Base-by-base conservation (phyloP, 495 filamentous ascomycete genomes). In the Tuber borchii region DNA sequence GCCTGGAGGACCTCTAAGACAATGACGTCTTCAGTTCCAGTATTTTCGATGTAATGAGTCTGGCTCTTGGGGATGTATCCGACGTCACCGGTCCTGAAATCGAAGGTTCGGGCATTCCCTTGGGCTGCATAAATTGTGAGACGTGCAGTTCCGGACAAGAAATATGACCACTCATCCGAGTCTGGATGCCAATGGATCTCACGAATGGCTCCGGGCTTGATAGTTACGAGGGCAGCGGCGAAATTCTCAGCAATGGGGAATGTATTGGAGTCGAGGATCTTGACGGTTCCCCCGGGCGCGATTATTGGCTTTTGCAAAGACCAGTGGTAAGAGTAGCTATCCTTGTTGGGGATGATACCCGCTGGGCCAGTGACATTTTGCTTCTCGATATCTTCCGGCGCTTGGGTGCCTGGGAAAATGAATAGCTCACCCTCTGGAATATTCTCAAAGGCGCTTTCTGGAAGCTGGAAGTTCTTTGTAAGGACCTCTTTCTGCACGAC, bases 161-260 rank as follows among this genome's bases (percentile, higher is more conserved):
- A 93, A 84, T 91, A 94, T 2, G 87, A 88, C 91, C 91, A 94
- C 79, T 93, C 91, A 83, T 93, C 91, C 37, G 88, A 89, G 14
- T 86, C 87, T 0, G 90, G 90, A 77, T 93, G 91, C 92, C 92
- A 94, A 84, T 94, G 92, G 65, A 94, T 88, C 82, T 94, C 92
- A 4, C 92, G 88, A 87, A 94, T 88, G 0, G 89, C 90, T 61
- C 91, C 91, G 0, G 91, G 91, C 61, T 89, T 85, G 26, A 94
- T 87, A 1, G 88, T 90, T 0, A 92, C 89, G 0, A 91, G 80
- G 0, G 90, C 90, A 0, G 88, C 88, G 1, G 88, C 88, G 84
- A 92, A 90, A 78, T 86, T 88, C 42, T 73, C 75, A 4, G 88
- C 87, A 16, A 91, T 84, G 6, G 91, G 91, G 85, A 92, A 92